Evolutionary conservation across 2,329 filamentous ascomycete genomes (phyloP), one percentile per base, ranked within the genome.

Genomic region (Xylariaceae sp.): DNA sequence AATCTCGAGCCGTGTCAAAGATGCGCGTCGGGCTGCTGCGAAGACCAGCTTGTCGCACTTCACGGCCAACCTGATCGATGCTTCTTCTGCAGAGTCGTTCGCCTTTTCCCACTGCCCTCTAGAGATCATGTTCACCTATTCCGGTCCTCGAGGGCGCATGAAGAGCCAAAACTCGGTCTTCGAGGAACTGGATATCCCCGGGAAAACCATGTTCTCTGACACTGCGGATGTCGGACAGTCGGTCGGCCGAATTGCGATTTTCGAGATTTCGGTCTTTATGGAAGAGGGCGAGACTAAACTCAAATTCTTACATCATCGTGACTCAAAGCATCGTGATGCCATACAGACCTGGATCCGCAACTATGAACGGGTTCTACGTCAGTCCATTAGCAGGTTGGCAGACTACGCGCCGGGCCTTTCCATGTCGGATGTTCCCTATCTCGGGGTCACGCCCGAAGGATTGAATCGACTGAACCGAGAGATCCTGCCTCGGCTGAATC

Each of bases 91-190:
- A 3, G 61, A 65, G 29, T 64, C 63, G 1, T 70, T 70, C 32
- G 57, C 63, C 71, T 78, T 60, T 71, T 73, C 53, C 1, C 74
- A 77, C 41, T 73, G 73, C 56, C 79, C 80, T 0, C 74, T 84
- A 47, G 82, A 85, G 64, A 71, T 85, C 39, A 73, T 83, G 35
- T 83, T 85, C 65, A 83, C 75, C 53, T 81, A 80, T 59, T 70
- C 76, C 1, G 79, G 80, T 3, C 74, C 74, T 0, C 67, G 76
- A 12, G 74, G 79, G 47, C 73, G 76, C n/a, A 64, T 80, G 0
- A 75, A 78, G 49, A 71, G 71, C 1, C 69, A 73, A 7, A 74
- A 77, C 43, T 73, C 76, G 1, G 67, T 84, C 1, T 72, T 85
- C 6, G 72, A 78, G 55, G 75, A 78, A 34, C 62, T 78, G 0